phyloP scores from a whole-genome alignment of 2,329 filamentous ascomycete genomes.

The Pezicula rhizophila region DNA sequence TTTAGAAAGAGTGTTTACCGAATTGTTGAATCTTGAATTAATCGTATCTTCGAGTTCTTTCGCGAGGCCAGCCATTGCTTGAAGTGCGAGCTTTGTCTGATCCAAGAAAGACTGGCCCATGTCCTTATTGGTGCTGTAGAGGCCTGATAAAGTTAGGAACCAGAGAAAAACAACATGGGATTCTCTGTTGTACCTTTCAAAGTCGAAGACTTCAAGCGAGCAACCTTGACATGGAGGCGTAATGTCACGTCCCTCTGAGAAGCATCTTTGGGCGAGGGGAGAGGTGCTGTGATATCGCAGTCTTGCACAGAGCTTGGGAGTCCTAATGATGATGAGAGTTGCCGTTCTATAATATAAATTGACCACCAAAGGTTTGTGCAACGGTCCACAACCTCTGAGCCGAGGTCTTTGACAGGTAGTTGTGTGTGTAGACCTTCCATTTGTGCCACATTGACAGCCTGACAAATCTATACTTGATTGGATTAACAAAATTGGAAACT shows the following conservation, averaged over 20 bases:
- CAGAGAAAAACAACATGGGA: not conserved
- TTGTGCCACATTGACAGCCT: slow-evolving; percentile 35
- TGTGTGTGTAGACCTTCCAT: slow-evolving; percentile 35
- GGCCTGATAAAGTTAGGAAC: slow-evolving; percentile 18
- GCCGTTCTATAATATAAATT: slow-evolving; percentile 33
- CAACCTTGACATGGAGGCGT: slow-evolving; percentile 31
- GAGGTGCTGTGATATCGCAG: slow-evolving; percentile 30
- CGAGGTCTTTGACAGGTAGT: slow-evolving; percentile 32
- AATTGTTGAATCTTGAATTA: slow-evolving; percentile 27
- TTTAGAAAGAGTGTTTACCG: slow-evolving; percentile 30
- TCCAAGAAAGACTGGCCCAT: slow-evolving; percentile 30
- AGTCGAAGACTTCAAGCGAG: slow-evolving; percentile 31
- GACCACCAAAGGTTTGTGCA: slow-evolving; percentile 36
- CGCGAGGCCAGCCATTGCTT: slow-evolving; percentile 31
- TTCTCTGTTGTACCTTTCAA: slow-evolving; percentile 24
- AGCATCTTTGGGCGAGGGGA: slow-evolving; percentile 18
- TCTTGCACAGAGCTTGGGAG: slow-evolving; percentile 32
- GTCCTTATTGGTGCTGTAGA: slow-evolving; percentile 31
- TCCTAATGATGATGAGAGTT: slow-evolving; percentile 33
- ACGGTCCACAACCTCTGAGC: slow-evolving; percentile 22
- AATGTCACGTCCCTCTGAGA: slow-evolving; percentile 26
- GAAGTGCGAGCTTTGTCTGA: slow-evolving; percentile 29
- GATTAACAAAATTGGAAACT: not conserved
- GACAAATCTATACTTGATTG: slow-evolving; percentile 28
- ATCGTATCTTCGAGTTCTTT: slow-evolving; percentile 34